Percentiles rank a stretch among this genome's conserved stretches.
phyloP scores from a whole-genome alignment of 129 eudicot species.

The Tanacetum coccineum region DNA sequence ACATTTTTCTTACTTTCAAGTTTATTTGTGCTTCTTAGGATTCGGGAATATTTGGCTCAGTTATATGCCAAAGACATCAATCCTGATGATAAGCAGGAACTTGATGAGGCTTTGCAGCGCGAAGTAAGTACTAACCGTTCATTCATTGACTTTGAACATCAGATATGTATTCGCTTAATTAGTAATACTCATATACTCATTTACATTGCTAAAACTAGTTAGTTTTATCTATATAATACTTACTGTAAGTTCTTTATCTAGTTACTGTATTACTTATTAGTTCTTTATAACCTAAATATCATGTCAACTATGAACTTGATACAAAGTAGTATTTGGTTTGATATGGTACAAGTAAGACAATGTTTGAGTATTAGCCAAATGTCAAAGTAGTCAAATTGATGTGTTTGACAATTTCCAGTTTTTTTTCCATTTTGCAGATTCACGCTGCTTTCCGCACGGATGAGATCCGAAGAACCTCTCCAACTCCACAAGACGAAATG shows the following conservation, averaged over 20 bases:
- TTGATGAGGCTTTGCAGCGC: slow-evolving; percentile 82
- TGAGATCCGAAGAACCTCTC: slow-evolving; percentile 83
- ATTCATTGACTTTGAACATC: background rate
- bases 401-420: background rate
- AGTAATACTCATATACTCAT: background rate
- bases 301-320: background rate
- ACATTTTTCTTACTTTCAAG: slow-evolving; percentile 12
- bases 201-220: background rate
- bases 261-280: too few relatives aligned
- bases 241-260: background rate
- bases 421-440: slow-evolving; percentile 39
- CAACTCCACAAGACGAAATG: slow-evolving; percentile 98
- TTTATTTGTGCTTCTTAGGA: slow-evolving; percentile 36
- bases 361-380: slow-evolving; percentile 3
- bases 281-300: background rate
- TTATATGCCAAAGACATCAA: slow-evolving; percentile 73
- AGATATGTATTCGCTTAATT: background rate
- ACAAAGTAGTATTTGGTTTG: background rate
- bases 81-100: slow-evolving; percentile 85
- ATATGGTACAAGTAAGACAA: background rate
- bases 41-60: slow-evolving; percentile 73
- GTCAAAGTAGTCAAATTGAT: slow-evolving; percentile 7
- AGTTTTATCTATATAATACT: background rate
- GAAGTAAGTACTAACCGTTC: slow-evolving; percentile 47
- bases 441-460: slow-evolving; percentile 99